Percentiles rank a stretch among this genome's conserved stretches.
These are phyloP conservation scores for Dioscorea cayenensis DNA, from an alignment of 116 monocot species.

Conservation along the genomic window DNA sequence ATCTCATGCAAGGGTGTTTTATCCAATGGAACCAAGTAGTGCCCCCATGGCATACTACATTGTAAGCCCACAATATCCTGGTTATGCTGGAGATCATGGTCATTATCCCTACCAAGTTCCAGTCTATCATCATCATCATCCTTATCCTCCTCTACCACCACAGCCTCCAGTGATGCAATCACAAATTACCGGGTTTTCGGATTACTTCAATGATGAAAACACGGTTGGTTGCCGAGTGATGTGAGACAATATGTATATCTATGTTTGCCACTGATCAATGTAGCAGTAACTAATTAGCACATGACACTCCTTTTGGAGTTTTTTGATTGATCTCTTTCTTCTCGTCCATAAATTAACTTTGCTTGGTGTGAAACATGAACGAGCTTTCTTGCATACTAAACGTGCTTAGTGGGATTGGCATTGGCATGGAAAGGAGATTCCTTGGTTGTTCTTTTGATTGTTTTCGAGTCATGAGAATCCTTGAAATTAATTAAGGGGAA, in stretches of 20 bases:
- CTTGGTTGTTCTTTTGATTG: neutral
- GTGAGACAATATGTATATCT: constrained; percentile 11
- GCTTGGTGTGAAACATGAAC: neutral
- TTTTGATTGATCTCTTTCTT: too few species aligned
- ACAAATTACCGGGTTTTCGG: constrained; percentile 16
- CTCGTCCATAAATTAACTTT: too few species aligned
- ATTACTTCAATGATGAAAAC: constrained; percentile 67
- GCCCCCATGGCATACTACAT: constrained; percentile 17
- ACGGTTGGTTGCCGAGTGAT: constrained; percentile 47
- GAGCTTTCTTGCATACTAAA: neutral
- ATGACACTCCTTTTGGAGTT: too few species aligned
- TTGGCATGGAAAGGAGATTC: neutral
- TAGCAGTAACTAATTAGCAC: neutral
- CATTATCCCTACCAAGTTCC: constrained; percentile 12
- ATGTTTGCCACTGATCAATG: neutral
- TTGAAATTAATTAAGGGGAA: neutral
- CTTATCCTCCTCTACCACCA: neutral
- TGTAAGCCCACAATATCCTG: neutral
- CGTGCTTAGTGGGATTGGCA: neutral
- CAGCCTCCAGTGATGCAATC: constrained; percentile 6
- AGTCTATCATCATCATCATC: constrained; percentile 1
- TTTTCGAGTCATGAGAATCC: neutral
- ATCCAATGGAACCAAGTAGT: constrained; percentile 19
- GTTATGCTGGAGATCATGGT: constrained; percentile 8
- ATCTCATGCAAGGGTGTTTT: constrained; percentile 9